Base-by-base conservation (phyloP, 768 basidiomycete genomes). In the Panaeolus cyanescens region DNA sequence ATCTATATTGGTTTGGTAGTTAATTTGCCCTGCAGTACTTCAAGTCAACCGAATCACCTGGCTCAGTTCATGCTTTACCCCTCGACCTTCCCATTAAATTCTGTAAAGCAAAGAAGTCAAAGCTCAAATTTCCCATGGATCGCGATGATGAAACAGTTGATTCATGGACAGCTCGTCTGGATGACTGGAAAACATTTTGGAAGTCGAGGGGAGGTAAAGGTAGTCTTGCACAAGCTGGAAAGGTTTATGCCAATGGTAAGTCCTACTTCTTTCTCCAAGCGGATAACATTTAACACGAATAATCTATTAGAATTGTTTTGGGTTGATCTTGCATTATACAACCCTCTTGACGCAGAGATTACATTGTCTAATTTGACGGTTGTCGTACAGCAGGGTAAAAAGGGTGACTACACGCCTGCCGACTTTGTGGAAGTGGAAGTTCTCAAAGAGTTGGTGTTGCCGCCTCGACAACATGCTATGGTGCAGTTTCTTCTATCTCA, bases 261-360 rank as follows among this genome's bases (percentile, higher is more conserved):
- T 59, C 58, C n/a, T n/a, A 5, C 17, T 20, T 32, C 39, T 12
- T 12, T 30, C 60, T 25, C 28, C 62, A 32, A 32, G 28, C 54
- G 15, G 3, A 7, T 32, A 33, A 34, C 32, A 30, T 4, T 25
- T 30, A 54, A 39, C 37, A 63, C 28, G 39, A 39, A 32, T 25
- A 12, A 33, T 56, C 54, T 55, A 40, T 62, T 62, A 94, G 93
- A 94, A 72, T 72, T 76, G 2, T 92, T 94, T 66, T 93, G 88
- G 87, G 77, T 93, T 36, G 91, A 94, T 64, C 65, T 95, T 25
- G 79, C 79, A 5, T 54, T 95, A 61, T 79, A 75, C 53, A 95
- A 95, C 69, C 91, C 92, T 17, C 72, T 95, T 39, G 83, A 90
- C 62, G 79, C 89, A 5, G 91, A 92, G 56, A 79, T 95, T n/a